Conservation (phyloP, 495 filamentous ascomycete species). For the Diplogelasinospora grovesii region DNA sequence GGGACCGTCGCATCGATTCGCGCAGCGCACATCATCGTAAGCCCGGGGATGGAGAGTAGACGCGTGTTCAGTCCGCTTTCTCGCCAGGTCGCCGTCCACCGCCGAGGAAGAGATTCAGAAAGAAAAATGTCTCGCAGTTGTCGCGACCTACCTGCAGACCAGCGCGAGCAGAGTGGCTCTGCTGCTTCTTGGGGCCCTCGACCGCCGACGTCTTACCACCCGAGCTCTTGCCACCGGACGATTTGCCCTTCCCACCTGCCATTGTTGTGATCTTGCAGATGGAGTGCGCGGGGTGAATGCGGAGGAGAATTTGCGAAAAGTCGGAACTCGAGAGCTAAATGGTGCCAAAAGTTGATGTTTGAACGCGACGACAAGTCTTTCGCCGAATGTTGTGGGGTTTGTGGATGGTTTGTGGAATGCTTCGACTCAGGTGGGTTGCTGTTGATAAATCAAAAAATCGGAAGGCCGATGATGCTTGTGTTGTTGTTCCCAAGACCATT, state of each 20-base stretch:
- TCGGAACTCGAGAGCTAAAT: not conserved
- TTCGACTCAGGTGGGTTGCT: constrained; percentile 19
- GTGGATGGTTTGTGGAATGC: constrained; percentile 9
- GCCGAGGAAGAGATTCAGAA: constrained; percentile 5
- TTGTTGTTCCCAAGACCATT: constrained; percentile 18
- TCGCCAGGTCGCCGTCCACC: constrained; percentile 1
- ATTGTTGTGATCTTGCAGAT: constrained; percentile 32
- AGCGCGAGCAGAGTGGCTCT: constrained; percentile 97
- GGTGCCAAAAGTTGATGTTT: constrained; percentile 13
- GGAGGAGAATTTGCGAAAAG: constrained; percentile 8
- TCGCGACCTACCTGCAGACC: constrained; percentile 84
- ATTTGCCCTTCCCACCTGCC: constrained; percentile 90
- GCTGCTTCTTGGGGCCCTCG: constrained; percentile 77
- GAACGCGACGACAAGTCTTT: constrained; percentile 10
- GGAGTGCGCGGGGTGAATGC: constrained; percentile 23
- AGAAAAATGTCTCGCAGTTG: constrained; percentile 4
- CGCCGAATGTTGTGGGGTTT: constrained; percentile 13
- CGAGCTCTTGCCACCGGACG: constrained; percentile 79
- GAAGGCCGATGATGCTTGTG: constrained; percentile 23
- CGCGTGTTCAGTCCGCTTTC: too few relatives aligned
- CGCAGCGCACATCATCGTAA: not conserved
- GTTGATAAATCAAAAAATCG: constrained; percentile 34
- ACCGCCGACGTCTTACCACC: constrained; percentile 75
- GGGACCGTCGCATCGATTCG: not conserved
- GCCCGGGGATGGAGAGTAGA: constrained; percentile 9